Evolutionary conservation across 179 eudicot genomes (phyloP), one percentile per base, ranked within the genome.

Genomic region (Beta lomatogona): DNA sequence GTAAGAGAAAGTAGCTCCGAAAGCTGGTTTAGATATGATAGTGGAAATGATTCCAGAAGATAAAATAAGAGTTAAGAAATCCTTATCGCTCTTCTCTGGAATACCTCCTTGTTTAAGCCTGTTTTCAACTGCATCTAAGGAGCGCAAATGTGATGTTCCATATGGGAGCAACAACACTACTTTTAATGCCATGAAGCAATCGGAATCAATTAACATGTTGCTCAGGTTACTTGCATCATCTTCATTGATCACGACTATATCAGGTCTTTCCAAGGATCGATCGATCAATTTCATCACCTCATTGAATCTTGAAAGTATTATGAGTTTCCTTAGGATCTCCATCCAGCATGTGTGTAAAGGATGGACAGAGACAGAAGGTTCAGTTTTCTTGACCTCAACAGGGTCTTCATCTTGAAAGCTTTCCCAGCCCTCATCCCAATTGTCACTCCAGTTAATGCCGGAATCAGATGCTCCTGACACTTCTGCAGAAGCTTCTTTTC

Each of bases 401-500:
- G 88, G 76, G 82, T 92, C 97, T 79, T 85, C 86, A 5, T 93
- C 98, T 28, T 86, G 93, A 79, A 93, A 89, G 85, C 92, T 89
- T 78, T 94, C 99, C 98, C 98, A 97, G 48, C 94, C 97, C 55
- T 93, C 97, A 77, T 91, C 94, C 97, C 97, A 94, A 76, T 89
- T 95, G 83, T 94, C 94, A 84, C 83, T 77, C 99, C 99, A 96
- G 78, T 76, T 86, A 80, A 71, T 80, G 31, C 78, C 91, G 44
- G 76, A 79, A 78, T 86, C 92, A 60, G 92, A 73, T 76, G 80
- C 81, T 61, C 87, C 91, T 3, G 82, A 77, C 44, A 80, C 81
- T 72, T 90, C 92, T 6, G 58, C 64, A 57, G 91, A 79, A 79
- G 82, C 81, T 52, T 79, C 83, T 61, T 87, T 85, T 4, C 87